Evolutionary conservation across 768 basidiomycete genomes (phyloP), one percentile per base, ranked within the genome.

Genomic region (Tephrocybe sp.): DNA sequence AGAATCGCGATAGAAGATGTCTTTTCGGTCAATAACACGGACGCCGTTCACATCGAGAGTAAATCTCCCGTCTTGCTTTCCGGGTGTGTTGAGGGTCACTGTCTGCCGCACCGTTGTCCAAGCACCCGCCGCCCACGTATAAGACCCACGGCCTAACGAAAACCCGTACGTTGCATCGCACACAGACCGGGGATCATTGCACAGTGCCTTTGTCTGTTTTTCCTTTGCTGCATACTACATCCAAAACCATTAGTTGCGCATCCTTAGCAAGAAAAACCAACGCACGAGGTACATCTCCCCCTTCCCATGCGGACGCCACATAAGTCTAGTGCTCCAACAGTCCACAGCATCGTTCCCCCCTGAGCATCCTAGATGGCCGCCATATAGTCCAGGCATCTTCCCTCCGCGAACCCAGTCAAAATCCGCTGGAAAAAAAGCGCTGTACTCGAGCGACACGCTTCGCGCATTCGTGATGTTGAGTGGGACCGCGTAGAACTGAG

Each of bases 311-410:
- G 65, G 60, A 34, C 87, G 73, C 86, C 87, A 94, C 92, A 95
- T 94, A 57, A 94, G 51, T 22, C 92, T 69, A 5, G 91, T 92
- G 61, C 87, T 90, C 62, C 90, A 95, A 60, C 92, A 95, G 39
- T 77, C 73, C 32, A 71, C 55, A 6, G 89, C 92, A n/a, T 75
- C 74, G 57, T 82, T 72, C 1, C 89, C 89, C 5, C 89, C 89
- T 16, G 87, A 89, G 62, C 89, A 91, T 16, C 72, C 76, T 3
- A 62, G 70, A 55, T 78, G 82, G 0, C 87, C 87, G 0, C 86
- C 87, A 59, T 84, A 91, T 4, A 93, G 55, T 0, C 92, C 93
- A 0, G 92, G 90, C 5, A 95, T 64, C 67, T 97, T 95, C 6
- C 93, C 93, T 4, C 80, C 92, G 47, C 79, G 73, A 14, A 91